Base-by-base conservation (phyloP, 352 stramenopile species). In the Phytophthora pistaciae region DNA sequence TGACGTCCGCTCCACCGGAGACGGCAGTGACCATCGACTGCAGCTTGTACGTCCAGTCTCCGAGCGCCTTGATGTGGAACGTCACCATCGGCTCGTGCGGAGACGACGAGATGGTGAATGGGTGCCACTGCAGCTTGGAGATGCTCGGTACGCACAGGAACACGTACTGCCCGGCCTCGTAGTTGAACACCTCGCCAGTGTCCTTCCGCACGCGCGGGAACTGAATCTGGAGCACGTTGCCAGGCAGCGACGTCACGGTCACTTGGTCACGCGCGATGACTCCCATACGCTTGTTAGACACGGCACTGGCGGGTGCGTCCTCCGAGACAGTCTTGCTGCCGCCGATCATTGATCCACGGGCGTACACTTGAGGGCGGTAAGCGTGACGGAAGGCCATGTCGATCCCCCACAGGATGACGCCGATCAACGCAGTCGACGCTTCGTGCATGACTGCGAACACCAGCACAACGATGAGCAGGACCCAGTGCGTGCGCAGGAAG, bases 21-120 rank as follows among this genome's bases (percentile, higher is more conserved):
- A 25, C 68, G 38, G 44, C 53, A 21, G 53, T 21, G 16, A 69
- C 55, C n/a, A 65, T 56, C 29, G 40, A 38, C 46, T 70, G 63
- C 8, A 94, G 71, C 27, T 73, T 75, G 7, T 68, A 69, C 16
- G 85, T 93, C 87, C 87, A 93, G 62, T 94, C 85, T 3, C 85
- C 87, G 0, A 81, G 33, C 7, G 66, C 63, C 36, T 82, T 84
- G 63, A 96, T 87, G 65, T 92, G 81, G 61, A 96, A 80, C 6
- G 72, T 85, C n/a, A 91, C 72, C 68, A 86, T 74, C 57, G 74
- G 18, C 76, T 96, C 85, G 21, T 81, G 64, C 1, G 87, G 88
- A 2, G 85, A 80, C 25, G 83, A 94, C 8, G 86, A 90, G 48
- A 97, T 86, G 16, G 88, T 94, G 69, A 97, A 96, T 49, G 91